Evolutionary conservation across 2,329 filamentous ascomycete genomes (phyloP).

Genomic region (Dryadomyces sulphureus): DNA sequence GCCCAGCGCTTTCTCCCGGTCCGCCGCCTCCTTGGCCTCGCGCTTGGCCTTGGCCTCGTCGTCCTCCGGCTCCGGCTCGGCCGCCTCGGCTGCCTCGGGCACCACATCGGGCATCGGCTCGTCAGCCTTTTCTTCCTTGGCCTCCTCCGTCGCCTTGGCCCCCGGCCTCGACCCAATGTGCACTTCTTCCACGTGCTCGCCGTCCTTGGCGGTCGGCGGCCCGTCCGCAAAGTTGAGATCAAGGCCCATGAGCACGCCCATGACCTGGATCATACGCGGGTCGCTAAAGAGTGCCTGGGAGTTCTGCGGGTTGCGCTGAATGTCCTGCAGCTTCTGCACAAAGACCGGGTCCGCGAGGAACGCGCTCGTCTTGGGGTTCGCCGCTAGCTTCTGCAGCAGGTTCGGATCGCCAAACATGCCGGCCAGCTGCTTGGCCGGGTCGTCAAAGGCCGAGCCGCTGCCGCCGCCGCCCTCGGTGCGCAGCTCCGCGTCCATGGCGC

Average conservation of each 20-base stretch:
- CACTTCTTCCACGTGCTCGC: constrained; percentile 54
- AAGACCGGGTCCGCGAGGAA: constrained; percentile 73
- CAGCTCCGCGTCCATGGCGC: constrained; percentile 66
- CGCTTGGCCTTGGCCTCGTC: constrained; percentile 74
- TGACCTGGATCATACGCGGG: constrained; percentile 82
- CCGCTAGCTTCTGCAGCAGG: constrained; percentile 76
- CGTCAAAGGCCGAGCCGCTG: constrained; percentile 45
- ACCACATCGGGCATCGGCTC: constrained; percentile 12
- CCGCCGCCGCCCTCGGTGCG: constrained; percentile 16
- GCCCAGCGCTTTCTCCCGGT: constrained; percentile 86
- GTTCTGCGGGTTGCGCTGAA: constrained; percentile 68
- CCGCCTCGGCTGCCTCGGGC: constrained; percentile 42
- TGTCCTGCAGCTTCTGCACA: constrained; percentile 74
- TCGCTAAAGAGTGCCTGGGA: constrained; percentile 73
- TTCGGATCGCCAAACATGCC: constrained; percentile 91
- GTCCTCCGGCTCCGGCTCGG: constrained; percentile 44
- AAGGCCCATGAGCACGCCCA: constrained; percentile 85
- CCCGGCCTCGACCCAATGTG: constrained; percentile 38
- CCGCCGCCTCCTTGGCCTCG: constrained; percentile 83
- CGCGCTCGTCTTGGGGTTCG: constrained; percentile 80
- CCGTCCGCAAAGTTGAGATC: constrained; percentile 58
- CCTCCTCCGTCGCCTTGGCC: neutral
- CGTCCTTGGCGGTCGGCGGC: constrained; percentile 12
- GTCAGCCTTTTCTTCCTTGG: neutral
- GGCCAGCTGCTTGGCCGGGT: constrained; percentile 35